A percentile compares a stretch with the other conserved stretches of the same genome.
Evolutionary conservation across 176 grass and related monocot genomes (phyloP).

Genomic region (bread wheat (Triticum aestivum)): DNA sequence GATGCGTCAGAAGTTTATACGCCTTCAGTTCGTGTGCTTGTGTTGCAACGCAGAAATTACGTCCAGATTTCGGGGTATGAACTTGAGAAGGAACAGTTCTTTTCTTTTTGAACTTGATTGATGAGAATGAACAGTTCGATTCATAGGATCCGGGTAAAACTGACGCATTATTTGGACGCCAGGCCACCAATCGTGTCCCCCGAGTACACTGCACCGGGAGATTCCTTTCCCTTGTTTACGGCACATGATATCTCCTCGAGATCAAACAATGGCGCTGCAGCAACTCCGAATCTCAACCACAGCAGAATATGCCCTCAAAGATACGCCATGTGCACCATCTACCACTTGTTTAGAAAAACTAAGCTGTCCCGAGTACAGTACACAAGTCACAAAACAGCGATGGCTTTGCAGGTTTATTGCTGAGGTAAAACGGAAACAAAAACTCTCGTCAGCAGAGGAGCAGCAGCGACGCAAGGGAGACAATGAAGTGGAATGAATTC

Average conservation of each 20-base stretch:
- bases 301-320: neutral
- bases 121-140: no score
- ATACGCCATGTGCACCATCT: neutral
- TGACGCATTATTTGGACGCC: no score
- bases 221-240: neutral
- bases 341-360: neutral
- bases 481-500: neutral
- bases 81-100: neutral
- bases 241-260: neutral
- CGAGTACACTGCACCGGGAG: neutral
- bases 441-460: neutral
- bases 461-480: neutral
- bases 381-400: neutral
- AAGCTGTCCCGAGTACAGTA: neutral
- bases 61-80: neutral
- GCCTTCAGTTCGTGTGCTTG: no score
- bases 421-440: neutral
- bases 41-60: no score
- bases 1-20: no score
- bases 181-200: neutral
- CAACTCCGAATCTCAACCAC: neutral
- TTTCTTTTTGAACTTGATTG: no score
- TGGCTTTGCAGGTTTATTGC: neutral
- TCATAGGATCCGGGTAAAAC: neutral
- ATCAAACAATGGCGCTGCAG: neutral